Evolutionary conservation across 768 basidiomycete species (phyloP).

Genomic region (Auricularia sp.): DNA sequence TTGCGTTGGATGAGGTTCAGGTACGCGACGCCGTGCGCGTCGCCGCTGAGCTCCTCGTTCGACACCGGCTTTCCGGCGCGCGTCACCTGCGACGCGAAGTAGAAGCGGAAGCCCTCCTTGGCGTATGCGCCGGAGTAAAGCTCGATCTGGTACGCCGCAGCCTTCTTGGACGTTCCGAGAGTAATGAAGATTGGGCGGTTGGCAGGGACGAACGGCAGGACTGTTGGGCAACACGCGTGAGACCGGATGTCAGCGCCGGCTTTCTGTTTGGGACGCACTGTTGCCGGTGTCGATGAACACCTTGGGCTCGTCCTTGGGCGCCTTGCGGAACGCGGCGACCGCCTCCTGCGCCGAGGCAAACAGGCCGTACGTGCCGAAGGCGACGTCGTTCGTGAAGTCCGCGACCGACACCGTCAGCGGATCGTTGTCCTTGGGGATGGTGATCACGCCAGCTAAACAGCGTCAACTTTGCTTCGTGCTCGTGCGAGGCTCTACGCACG

Average conservation of each 20-base stretch:
- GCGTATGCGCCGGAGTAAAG: background rate
- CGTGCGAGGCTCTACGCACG: background rate
- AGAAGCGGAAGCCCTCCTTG: slow-evolving; percentile 1
- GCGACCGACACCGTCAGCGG: background rate
- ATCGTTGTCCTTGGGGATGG: background rate
- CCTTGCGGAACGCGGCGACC: background rate
- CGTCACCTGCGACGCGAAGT: slow-evolving; percentile 3
- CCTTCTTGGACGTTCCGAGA: background rate
- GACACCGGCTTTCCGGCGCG: background rate
- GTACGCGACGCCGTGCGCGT: slow-evolving; percentile 4
- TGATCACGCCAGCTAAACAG: background rate
- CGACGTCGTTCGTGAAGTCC: background rate
- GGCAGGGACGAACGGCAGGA: slow-evolving; percentile 1
- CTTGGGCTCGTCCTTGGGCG: slow-evolving; percentile 2
- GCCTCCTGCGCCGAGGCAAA: slow-evolving; percentile 1
- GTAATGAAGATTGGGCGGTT: background rate
- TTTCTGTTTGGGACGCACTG: background rate
- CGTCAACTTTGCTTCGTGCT: background rate
- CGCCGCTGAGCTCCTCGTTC: background rate
- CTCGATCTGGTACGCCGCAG: slow-evolving; percentile 3
- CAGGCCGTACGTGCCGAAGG: background rate
- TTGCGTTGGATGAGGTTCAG: slow-evolving; percentile 4
- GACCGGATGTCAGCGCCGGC: background rate
- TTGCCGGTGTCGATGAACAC: background rate
- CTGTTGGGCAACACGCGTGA: background rate